Base-by-base conservation (phyloP, 192 early-diverging fungal species). In the Umbelopsis sp. region DNA sequence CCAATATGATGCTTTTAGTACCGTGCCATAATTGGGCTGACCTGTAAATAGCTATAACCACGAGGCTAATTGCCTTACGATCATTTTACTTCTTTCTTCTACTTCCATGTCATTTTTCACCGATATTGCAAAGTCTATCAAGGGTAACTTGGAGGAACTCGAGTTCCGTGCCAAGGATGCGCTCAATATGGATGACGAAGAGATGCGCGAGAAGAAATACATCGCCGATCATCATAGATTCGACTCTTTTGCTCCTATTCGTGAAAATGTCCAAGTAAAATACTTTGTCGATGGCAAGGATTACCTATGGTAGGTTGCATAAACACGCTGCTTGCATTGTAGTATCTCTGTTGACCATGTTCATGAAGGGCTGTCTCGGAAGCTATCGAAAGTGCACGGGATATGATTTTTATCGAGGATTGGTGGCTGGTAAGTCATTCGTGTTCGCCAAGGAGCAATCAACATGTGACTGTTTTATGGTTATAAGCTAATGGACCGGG, bases 201-300 rank as follows among this genome's bases (percentile, higher is more conserved):
- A 81, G 15, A 72, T 68, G 15, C 72, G 75, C 50, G 84, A 85
- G 21, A 71, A 78, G 8, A 69, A 73, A 47, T 74, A 78, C 18
- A 49, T 20, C 5, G 49, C 58, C 21, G 70, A 70, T 70, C 71
- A 79, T 33, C 91, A 91, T 70, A 86, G 91, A 11, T 90, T 83
- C 48, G 86, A 85, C 23, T 89, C 88, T 6, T 94, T 92, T 86
- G 91, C 93, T 52, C 89, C 91, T 49, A 83, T 91, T 58, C 85
- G 93, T 35, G 76, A 87, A 25, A 74, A 76, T 66, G 82, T 84
- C 68, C 85, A 86, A 49, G 85, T 89, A 10, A 85, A 87, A 46
- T 90, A 85, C 75, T 93, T 86, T 77, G 84, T 93, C 3, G 92
- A 93, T 68, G 92, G 92, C 67, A 88, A 90, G 67, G 90, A 91